Conservation (phyloP, 2,329 filamentous ascomycete genomes). For the Aspergillus sp. region DNA sequence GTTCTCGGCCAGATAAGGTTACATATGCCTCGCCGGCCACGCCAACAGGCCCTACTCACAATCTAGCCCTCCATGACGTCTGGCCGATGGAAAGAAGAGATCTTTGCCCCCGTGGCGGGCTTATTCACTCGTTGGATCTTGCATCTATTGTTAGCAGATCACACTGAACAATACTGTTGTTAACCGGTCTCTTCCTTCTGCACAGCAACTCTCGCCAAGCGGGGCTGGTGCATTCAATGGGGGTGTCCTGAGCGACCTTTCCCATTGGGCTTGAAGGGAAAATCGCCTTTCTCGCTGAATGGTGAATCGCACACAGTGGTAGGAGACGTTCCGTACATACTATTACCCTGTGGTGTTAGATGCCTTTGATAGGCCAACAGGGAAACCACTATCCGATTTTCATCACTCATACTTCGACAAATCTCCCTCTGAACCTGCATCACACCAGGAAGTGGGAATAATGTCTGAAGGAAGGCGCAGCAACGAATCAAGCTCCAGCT, state of each 20-base stretch:
- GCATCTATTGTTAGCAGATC: background rate
- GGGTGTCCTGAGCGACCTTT: background rate
- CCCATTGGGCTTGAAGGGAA: background rate
- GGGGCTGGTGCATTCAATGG: background rate
- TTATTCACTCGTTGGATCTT: background rate
- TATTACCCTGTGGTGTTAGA: background rate
- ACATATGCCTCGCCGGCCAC: background rate
- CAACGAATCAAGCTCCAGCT: background rate
- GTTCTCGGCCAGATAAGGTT: constrained; percentile 5
- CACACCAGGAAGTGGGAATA: background rate
- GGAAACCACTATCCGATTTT: no score
- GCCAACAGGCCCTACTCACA: background rate
- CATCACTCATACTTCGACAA: background rate
- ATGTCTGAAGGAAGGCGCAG: constrained; percentile 3
- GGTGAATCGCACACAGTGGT: background rate
- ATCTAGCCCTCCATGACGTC: background rate
- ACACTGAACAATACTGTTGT: background rate
- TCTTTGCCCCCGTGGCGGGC: background rate
- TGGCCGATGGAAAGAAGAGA: background rate
- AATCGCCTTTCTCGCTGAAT: background rate
- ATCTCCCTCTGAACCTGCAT: background rate
- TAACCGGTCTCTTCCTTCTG: background rate
- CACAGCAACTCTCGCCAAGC: background rate
- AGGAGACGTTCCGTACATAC: background rate
- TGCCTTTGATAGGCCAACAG: background rate